phyloP scores from a whole-genome alignment of 2,329 filamentous ascomycete species.

The Xylaria arbuscula region DNA sequence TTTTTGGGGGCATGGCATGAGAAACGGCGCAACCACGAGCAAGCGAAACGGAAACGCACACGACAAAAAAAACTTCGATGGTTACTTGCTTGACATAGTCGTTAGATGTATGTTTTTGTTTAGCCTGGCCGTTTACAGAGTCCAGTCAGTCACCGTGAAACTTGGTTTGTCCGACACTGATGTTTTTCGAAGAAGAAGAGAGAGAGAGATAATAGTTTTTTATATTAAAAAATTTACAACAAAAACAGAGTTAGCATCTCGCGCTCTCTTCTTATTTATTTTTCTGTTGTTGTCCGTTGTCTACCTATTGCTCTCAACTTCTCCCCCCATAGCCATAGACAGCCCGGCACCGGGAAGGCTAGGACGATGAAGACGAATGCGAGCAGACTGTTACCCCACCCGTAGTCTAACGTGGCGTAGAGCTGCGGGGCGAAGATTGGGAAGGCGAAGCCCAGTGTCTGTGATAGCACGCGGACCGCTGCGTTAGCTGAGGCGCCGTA shows the following conservation, averaged over 20 bases:
- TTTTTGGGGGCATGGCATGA: not conserved
- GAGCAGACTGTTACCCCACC: slow-evolving; percentile 56
- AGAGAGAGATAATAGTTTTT: no score
- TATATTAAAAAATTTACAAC: not conserved
- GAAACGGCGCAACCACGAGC: not conserved
- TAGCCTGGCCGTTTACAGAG: not conserved
- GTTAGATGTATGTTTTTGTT: no score
- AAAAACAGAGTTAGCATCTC: not conserved
- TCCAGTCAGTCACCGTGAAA: not conserved
- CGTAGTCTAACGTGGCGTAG: slow-evolving; percentile 54
- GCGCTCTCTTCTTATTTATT: not conserved
- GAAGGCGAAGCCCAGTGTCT: slow-evolving; percentile 65
- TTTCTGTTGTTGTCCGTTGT: slow-evolving; percentile 2
- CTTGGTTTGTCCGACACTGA: not conserved
- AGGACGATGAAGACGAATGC: slow-evolving; percentile 53
- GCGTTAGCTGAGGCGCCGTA: slow-evolving; percentile 57
- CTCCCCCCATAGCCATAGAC: slow-evolving; percentile 44
- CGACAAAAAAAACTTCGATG: not conserved
- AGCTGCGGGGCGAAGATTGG: slow-evolving; percentile 64
- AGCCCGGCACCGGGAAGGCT: slow-evolving; percentile 39
- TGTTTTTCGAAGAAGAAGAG: no score
- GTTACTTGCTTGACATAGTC: not conserved
- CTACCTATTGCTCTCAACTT: slow-evolving; percentile 37
- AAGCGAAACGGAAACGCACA: not conserved
- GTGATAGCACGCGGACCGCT: slow-evolving; percentile 64